Evolutionary conservation across 192 early-diverging fungal genomes (phyloP), one percentile per base, ranked within the genome.

Genomic region (Backusella liffmaniae): DNA sequence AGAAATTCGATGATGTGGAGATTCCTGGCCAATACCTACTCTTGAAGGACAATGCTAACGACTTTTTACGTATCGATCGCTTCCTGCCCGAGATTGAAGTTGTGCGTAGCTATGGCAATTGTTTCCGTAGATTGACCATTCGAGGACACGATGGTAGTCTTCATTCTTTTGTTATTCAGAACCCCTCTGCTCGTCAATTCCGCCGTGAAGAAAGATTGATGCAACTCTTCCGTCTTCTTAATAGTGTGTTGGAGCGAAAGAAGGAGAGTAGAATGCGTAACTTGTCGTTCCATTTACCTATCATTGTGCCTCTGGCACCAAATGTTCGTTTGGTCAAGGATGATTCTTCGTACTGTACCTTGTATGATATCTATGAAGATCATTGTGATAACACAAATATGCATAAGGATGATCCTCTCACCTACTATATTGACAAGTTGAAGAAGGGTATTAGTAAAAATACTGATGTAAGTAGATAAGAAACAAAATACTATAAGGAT

Each of bases 1-100:
- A 96, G 79, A 98, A 97, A 80, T 98, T 99, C 78, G 97, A 98
- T 75, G 97, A 99, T 70, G 94, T 99, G n/a, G 97, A 99, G 76
- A 90, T 99, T 6, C 98, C 98, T 16, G 98, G 98, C 7, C 97
- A 99, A 82, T 99, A 99, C 79, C 83, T 97, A 77, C 75, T 94
- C 75, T 78, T 81, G 26, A 86, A 80, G 82, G 89, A 96, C 75
- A 93, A 86, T 79, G 93, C 89, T 81, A 92, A 94, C 73, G 95
- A 98, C 79, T 97, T 99, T 88, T 87, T 99, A 46, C 87, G 94
- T 16, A 99, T 99, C 72, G 97, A 98, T 79, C 90, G 97, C 21
- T 99, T 99, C 85, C 81, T 94, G 80, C 94, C 97, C 1, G 92
- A 94, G 65, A 93, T 99, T n/a, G 92, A 93, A 53, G 80, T 97